Evolutionary conservation across 2,329 filamentous ascomycete species (phyloP), one percentile per base, ranked within the genome.

Genomic region (Trematosphaeria pertusa): DNA sequence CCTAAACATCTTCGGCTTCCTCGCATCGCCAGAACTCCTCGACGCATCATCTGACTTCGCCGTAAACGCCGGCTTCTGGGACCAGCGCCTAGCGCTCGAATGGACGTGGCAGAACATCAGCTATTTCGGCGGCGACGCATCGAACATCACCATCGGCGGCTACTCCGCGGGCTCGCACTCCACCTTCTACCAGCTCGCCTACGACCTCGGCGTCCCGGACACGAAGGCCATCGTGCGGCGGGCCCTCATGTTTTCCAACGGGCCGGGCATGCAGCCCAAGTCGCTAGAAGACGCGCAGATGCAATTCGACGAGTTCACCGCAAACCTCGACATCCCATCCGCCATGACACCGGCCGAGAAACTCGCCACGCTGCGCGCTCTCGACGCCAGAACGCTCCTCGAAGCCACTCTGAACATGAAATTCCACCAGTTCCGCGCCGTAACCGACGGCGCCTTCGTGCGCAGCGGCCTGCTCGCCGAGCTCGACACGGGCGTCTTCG

Each of bases 91-190:
- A 18, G 81, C 81, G 2, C 65, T 83, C 6, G 79, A 83, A 59
- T 84, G 81, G 81, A 81, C 78, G 5, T 71, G 72, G 49, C 75
- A 78, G 42, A 78, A 81, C 46, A 75, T 81, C 41, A 65, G 57
- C 24, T 72, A 75, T n/a, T 82, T 83, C 48, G 77, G 78, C 1
- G 81, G 80, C 3, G 70, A 82, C 58, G 59, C 71, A 0, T 61
- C 64, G 2, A 79, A 80, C 43, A 80, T 83, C 43, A 82, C 80
- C 0, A 69, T 83, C 15, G 76, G 69, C 2, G 81, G 81, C 2
- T 84, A 84, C 54, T 82, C 79, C 3, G 82, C 82, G 1, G 81
- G 81, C 1, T 73, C 79, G 2, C 79, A 84, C 56, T 81, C 78
- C 2, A 74, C 77, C 2, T 84, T 83, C 56, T 76, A 84, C 43